These are phyloP conservation scores for Amanita pallidorosea DNA, from an alignment of 768 basidiomycete genomes.

Conservation along the genomic window DNA sequence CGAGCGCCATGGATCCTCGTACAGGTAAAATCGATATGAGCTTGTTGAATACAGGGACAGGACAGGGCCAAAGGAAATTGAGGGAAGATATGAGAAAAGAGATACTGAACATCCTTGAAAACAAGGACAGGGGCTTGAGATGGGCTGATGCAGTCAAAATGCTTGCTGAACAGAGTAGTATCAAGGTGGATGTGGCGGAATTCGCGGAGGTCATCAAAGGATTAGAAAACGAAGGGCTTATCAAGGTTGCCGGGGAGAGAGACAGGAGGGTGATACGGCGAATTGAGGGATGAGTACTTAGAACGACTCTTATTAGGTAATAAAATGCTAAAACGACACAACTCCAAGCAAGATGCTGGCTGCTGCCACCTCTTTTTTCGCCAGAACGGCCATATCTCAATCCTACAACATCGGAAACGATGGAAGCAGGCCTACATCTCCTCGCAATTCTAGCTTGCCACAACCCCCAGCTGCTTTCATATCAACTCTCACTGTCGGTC, in stretches of 20 bases:
- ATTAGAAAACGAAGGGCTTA: slow-evolving; percentile 75
- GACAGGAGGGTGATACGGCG: slow-evolving; percentile 73
- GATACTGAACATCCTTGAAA: slow-evolving; percentile 54
- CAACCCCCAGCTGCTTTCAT: slow-evolving; percentile 27
- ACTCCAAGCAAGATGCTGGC: slow-evolving; percentile 55
- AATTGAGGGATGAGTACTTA: slow-evolving; percentile 31
- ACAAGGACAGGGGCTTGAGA: slow-evolving; percentile 50
- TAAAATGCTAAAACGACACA: neutral
- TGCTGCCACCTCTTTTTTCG: slow-evolving; percentile 76
- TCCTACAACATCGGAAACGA: slow-evolving; percentile 49
- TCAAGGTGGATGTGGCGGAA: slow-evolving; percentile 70
- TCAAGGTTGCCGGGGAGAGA: slow-evolving; percentile 82
- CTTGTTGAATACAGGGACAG: slow-evolving; percentile 88
- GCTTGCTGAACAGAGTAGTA: slow-evolving; percentile 75
- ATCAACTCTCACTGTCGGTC: slow-evolving; percentile 59
- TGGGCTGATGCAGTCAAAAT: slow-evolving; percentile 78
- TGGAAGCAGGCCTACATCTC: slow-evolving; percentile 38
- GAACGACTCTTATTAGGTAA: neutral
- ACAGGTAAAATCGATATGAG: slow-evolving; percentile 98
- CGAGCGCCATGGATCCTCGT: slow-evolving; percentile 89
- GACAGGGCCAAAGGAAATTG: slow-evolving; percentile 74
- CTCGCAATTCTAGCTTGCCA: slow-evolving; percentile 23
- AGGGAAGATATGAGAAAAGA: slow-evolving; percentile 87
- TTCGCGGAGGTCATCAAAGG: slow-evolving; percentile 71
- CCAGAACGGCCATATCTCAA: slow-evolving; percentile 70